Evolutionary conservation across 1,139 yeast genomes (phyloP).

Genomic region (Suhomyces kunorum): DNA sequence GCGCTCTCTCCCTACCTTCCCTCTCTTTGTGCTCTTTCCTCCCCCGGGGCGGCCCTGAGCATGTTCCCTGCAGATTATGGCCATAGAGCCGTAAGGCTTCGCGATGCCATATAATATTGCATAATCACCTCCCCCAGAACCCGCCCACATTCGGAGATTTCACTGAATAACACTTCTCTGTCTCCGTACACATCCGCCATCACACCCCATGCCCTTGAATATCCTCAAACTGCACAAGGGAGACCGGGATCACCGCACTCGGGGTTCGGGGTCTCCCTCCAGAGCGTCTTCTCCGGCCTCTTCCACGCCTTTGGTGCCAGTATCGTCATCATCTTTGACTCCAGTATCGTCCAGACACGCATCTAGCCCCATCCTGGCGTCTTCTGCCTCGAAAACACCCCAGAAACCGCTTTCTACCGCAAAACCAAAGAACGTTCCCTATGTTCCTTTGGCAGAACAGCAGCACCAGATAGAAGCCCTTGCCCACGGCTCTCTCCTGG

Average conservation of each 20-base stretch:
- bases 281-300: background rate
- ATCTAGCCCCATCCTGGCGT: too few relatives aligned
- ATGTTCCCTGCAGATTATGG: background rate
- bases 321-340: conserved; percentile 1
- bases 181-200: too few relatives aligned
- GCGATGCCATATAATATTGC: background rate
- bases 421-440: conserved; percentile 25
- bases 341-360: too few relatives aligned
- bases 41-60: background rate
- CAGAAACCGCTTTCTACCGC: too few relatives aligned
- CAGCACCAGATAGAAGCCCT: conserved; percentile 37
- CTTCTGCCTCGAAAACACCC: too few relatives aligned
- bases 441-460: conserved; percentile 37
- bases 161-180: too few relatives aligned
- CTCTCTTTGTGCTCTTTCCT: background rate
- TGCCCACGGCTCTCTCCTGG: conserved; percentile 5
- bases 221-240: conserved; percentile 1
- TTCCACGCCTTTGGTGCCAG: conserved; percentile 1
- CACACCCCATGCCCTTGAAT: conserved; percentile 4
- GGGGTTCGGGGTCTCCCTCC: too few relatives aligned
- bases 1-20: too few relatives aligned
- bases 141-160: too few relatives aligned
- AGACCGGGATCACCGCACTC: conserved; percentile 1
- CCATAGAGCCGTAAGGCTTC: background rate
- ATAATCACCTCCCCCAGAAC: too few relatives aligned